Evolutionary conservation across 2,329 filamentous ascomycete genomes (phyloP), one percentile per base, ranked within the genome.

Genomic region (Lasiodiplodia hormozganensis): DNA sequence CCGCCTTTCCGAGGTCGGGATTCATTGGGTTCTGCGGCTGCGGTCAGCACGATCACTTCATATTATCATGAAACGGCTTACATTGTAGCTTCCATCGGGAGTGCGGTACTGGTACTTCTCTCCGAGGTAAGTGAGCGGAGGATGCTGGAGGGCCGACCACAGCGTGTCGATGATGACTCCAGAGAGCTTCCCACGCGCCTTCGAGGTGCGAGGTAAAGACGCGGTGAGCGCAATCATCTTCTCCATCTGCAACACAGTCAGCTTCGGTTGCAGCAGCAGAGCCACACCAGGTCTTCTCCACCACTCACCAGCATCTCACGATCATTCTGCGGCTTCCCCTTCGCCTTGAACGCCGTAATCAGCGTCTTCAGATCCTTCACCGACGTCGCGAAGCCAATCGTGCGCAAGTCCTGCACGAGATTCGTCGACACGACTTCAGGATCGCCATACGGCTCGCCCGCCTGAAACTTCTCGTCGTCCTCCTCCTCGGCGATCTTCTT

Each of bases 71-170:
- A 0, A 3, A 8, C 8, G 6, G 36, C 73, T 93, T 93, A 82
- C 71, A 71, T 93, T 94, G 78, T 88, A 85, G 0, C 88, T 90
- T 0, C 91, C 91, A 80, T 94, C 91, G 0, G 90, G 86, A 64
- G 85, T 85, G 16, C 92, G 86, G 74, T 92, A 94, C 71, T 85
- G 83, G 74, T 85, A 90, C 68, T 90, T 81, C 8, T 89, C 76
- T 49, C 81, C 82, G 71, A 84, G 75, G 66, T 79, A 83, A 40
- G 79, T 82, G 8, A 67, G 18, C 6, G 65, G 65, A 4, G 65
- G 65, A 31, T 67, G 65, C 40, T 67, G 65, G 0, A 67, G 65
- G 18, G 38, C 49, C 8, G 53, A 60, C 65, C 53, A 62, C 12
- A 67, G 23, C 25, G 16, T 60, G 40, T 67, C 38, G 21, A 67